Percentiles rank a stretch among this genome's conserved stretches.
Conservation (phyloP, 805 yeast genomes). For the Sugiyamaella marilandica region DNA sequence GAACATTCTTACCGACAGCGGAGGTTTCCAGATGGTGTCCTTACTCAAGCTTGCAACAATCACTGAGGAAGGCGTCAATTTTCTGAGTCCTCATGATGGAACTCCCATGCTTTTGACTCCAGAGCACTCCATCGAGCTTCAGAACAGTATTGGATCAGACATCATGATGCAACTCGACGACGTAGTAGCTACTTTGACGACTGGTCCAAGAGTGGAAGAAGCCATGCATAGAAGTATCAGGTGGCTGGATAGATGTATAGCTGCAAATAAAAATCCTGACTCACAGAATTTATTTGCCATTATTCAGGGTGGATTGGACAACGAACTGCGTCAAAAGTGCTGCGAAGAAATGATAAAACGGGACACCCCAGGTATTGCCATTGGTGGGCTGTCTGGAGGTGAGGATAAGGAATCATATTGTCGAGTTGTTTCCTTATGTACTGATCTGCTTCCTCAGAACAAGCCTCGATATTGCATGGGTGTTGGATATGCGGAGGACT, state of each 20-base stretch:
- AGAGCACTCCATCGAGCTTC: conserved; percentile 43
- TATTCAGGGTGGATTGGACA: conserved; percentile 44
- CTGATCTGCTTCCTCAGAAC: conserved; percentile 37
- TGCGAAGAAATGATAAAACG: conserved; percentile 41
- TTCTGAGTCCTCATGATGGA: conserved; percentile 43
- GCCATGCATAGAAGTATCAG: conserved; percentile 42
- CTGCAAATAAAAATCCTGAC: conserved; percentile 40
- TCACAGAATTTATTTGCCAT: conserved; percentile 41
- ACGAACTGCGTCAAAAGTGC: conserved; percentile 35
- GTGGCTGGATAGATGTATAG: conserved; percentile 43
- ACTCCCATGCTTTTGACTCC: conserved; percentile 44
- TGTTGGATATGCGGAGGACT: conserved; percentile 44
- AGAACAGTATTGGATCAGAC: conserved; percentile 42
- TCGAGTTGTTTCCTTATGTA: conserved; percentile 37
- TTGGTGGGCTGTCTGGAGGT: conserved; percentile 45
- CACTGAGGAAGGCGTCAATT: conserved; percentile 44
- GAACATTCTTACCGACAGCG: conserved; percentile 42
- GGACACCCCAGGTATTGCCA: conserved; percentile 45
- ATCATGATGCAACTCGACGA: conserved; percentile 47
- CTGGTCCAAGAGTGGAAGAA: conserved; percentile 43
- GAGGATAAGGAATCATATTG: conserved; percentile 41
- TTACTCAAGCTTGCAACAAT: conserved; percentile 41
- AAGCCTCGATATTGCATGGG: conserved; percentile 46
- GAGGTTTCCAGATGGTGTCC: conserved; percentile 46
- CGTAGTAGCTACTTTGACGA: conserved; percentile 41